Percentiles rank a stretch among this genome's conserved stretches.
Evolutionary conservation across 495 filamentous ascomycete genomes (phyloP).

Genomic region (Diplogelasinospora grovesii): DNA sequence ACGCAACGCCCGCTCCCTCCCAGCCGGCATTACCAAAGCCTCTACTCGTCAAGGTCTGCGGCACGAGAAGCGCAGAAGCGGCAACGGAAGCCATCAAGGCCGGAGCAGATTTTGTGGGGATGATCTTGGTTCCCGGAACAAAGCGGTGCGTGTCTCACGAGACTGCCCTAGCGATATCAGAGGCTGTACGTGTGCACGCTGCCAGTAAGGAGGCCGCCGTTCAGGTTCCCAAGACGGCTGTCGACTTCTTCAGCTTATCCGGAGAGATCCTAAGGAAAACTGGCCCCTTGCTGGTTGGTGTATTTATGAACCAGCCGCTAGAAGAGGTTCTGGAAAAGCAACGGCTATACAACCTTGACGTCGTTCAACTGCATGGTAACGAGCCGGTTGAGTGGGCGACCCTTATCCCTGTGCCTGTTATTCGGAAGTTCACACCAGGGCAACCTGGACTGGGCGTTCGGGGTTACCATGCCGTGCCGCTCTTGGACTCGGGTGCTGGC

Average conservation of each 20-base stretch:
- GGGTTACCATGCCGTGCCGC: constrained; percentile 74
- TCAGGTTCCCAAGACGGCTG: constrained; percentile 20
- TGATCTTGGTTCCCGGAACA: constrained; percentile 79
- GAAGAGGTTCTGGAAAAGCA: constrained; percentile 72
- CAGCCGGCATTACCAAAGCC: constrained; percentile 23
- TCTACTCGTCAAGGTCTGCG: constrained; percentile 88
- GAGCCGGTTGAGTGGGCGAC: constrained; percentile 89
- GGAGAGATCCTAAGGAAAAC: constrained; percentile 26
- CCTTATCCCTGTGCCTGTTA: constrained; percentile 82
- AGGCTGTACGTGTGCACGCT: constrained; percentile 61
- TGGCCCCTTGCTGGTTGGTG: constrained; percentile 79
- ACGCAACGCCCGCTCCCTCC: constrained; percentile 22
- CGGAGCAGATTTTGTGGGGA: constrained; percentile 87
- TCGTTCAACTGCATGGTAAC: constrained; percentile 85
- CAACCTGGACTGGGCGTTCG: constrained; percentile 63
- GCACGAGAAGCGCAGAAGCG: constrained; percentile 78
- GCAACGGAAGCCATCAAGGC: constrained; percentile 75
- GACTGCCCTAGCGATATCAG: constrained; percentile 71
- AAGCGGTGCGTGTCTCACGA: constrained; percentile 72
- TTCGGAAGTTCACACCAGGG: constrained; percentile 69
- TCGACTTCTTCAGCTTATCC: constrained; percentile 40
- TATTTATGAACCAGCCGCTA: constrained; percentile 88
- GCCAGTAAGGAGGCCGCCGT: constrained; percentile 13
- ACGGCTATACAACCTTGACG: constrained; percentile 69
- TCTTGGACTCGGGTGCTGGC: constrained; percentile 81